These are phyloP conservation scores for Hanseniaspora mollemarum DNA, from an alignment of 805 yeast species.

Conservation along the genomic window DNA sequence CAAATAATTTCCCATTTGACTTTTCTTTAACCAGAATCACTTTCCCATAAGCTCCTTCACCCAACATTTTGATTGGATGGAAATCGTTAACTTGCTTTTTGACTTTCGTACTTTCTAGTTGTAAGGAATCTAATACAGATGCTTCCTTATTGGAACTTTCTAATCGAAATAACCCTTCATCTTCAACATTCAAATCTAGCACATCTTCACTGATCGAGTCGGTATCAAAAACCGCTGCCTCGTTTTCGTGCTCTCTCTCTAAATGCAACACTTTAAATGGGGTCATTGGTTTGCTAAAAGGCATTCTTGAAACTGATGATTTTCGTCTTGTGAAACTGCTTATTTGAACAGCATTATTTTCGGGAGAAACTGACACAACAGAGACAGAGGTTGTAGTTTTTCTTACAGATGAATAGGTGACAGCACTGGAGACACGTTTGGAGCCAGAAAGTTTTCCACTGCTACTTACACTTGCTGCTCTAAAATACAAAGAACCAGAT, in stretches of 20 bases:
- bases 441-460: neutral
- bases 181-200: neutral
- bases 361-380: slow-evolving; percentile 10
- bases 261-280: slow-evolving; percentile 5
- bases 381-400: slow-evolving; percentile 1
- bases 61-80: slow-evolving; percentile 62
- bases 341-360: neutral
- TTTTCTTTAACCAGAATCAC: slow-evolving; percentile 65
- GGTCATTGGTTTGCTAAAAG: neutral
- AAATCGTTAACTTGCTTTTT: slow-evolving; percentile 41
- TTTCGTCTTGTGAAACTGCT: slow-evolving; percentile 6
- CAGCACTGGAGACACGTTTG: neutral
- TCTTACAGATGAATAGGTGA: slow-evolving; percentile 8
- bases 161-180: neutral
- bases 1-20: slow-evolving; percentile 53
- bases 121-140: slow-evolving; percentile 6
- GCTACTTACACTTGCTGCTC: neutral
- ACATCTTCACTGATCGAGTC: neutral
- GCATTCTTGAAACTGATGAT: slow-evolving; percentile 14
- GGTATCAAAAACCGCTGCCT: neutral
- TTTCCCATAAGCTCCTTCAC: slow-evolving; percentile 82
- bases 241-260: neutral
- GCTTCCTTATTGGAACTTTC: slow-evolving; percentile 15
- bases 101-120: neutral
- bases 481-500: too few relatives aligned